phyloP scores from a whole-genome alignment of 345 rosid species.

The Brassica nigra region DNA sequence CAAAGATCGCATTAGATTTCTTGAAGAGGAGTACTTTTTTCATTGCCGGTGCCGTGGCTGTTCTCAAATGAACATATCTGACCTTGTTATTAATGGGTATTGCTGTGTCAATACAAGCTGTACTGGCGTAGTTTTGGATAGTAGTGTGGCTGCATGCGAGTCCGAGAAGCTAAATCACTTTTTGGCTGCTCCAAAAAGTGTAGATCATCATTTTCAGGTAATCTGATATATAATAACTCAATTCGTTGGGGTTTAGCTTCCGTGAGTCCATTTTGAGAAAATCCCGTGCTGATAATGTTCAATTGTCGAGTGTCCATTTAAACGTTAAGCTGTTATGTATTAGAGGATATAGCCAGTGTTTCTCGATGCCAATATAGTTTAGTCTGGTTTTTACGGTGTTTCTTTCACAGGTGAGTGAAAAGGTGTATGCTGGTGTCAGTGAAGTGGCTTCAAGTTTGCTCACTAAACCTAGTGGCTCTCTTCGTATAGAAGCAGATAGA shows the following conservation, averaged over 20 bases:
- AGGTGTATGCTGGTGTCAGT: slow-evolving; percentile 34
- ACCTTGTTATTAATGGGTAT: slow-evolving; percentile 70
- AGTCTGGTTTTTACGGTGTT: neutral
- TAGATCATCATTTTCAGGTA: slow-evolving; percentile 52
- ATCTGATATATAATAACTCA: slow-evolving; percentile 8
- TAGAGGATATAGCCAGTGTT: neutral
- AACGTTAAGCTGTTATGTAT: neutral
- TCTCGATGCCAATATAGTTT: neutral
- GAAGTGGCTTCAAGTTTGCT: slow-evolving; percentile 42
- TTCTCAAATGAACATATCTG: slow-evolving; percentile 60
- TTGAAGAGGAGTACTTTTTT: slow-evolving; percentile 74
- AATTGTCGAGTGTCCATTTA: neutral
- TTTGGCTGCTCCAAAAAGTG: slow-evolving; percentile 25
- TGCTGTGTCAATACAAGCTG: slow-evolving; percentile 58
- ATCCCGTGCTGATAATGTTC: neutral
- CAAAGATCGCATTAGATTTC: slow-evolving; percentile 66
- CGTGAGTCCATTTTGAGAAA: neutral
- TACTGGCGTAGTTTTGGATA: slow-evolving; percentile 68
- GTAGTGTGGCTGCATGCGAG: slow-evolving; percentile 39
- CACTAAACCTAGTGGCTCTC: slow-evolving; percentile 29
- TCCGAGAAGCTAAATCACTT: slow-evolving; percentile 43
- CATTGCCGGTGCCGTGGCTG: slow-evolving; percentile 71
- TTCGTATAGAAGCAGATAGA: slow-evolving; percentile 45
- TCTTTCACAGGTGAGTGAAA: slow-evolving; percentile 42
- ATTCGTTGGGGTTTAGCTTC: slow-evolving; percentile 3